phyloP scores from a whole-genome alignment of 176 grass and related monocot genomes.

The Paspalum notatum region DNA sequence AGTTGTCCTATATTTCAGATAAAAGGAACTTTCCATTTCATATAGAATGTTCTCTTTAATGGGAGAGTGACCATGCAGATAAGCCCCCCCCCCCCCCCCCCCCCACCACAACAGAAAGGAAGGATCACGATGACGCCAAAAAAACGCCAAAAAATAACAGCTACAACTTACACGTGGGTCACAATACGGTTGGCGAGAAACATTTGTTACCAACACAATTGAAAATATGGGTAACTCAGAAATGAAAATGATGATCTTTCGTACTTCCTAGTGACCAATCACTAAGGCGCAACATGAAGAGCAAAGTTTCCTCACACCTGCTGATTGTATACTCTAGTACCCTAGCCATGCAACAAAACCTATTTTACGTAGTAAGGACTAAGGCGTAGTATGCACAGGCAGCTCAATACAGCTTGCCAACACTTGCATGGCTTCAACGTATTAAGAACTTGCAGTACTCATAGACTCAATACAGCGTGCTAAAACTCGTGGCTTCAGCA shows the following conservation, averaged over 20 bases:
- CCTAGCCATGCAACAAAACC: background rate
- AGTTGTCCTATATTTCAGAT: background rate
- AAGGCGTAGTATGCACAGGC: background rate
- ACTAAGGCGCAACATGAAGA: background rate
- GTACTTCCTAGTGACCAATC: background rate
- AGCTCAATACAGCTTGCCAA: background rate
- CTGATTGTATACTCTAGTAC: background rate
- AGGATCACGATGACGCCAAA: background rate
- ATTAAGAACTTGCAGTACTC: background rate
- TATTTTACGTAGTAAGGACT: background rate
- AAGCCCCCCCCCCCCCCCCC: background rate
- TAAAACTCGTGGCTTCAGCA: no score
- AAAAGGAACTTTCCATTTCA: background rate
- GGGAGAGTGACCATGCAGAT: background rate
- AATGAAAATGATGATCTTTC: background rate
- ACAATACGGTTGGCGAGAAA: background rate
- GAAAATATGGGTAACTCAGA: background rate
- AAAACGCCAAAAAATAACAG: slow-evolving; percentile 26
- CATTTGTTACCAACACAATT: background rate
- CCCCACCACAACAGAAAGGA: background rate
- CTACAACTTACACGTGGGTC: slow-evolving; percentile 19
- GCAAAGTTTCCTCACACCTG: background rate
- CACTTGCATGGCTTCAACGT: background rate
- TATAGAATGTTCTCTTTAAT: background rate
- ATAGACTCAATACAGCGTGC: no score